Evolutionary conservation across 2,329 filamentous ascomycete species (phyloP), one percentile per base, ranked within the genome.

Genomic region (Neopestalotiopsis sp.): DNA sequence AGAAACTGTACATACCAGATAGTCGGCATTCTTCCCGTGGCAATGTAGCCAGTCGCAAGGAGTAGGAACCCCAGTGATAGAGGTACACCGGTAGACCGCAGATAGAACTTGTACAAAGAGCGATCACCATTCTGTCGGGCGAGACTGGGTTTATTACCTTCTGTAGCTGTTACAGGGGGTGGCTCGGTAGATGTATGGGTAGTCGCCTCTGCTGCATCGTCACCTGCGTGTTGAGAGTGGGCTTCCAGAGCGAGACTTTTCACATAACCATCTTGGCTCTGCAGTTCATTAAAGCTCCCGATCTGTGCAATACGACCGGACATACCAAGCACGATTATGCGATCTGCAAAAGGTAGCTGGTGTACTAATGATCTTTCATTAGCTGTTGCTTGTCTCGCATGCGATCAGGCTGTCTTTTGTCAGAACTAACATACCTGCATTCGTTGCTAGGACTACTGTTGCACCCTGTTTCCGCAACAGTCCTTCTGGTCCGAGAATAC

Each of bases 401-500:
- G 20, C 1, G 13, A 61, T 61, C 30, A 12, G 20, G 57, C 58
- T 61, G 28, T 17, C 17, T 7, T 34, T 61, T 17, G 10, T 17
- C 28, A 28, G 7, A 32, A 24, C 42, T 38, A 12, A 49, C 57
- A 34, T 59, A 61, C 73, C 57, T 66, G 77, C 75, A 69, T 7
- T 74, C 75, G 28, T 79, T 80, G 2, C 75, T 30, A 79, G 72
- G 3, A 61, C 28, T 0, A 82, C 78, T 0, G 81, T 79, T 13
- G 74, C 75, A 1, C 70, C 58, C 32, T 24, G 32, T n/a, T 61
- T 61, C n/a, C 74, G 72, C 1, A 81, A 66, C 0, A 81, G 65
- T 0, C 82, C 81, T 3, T 72, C 62, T 0, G 72, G 49, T 0
- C 75, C 75, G 9, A 83, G 71, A 0, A 82, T 57, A 45, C 78